These are phyloP conservation scores for Ustilago xerochloae DNA, from an alignment of 1,284 basidiomycete species.

Conservation along the genomic window DNA sequence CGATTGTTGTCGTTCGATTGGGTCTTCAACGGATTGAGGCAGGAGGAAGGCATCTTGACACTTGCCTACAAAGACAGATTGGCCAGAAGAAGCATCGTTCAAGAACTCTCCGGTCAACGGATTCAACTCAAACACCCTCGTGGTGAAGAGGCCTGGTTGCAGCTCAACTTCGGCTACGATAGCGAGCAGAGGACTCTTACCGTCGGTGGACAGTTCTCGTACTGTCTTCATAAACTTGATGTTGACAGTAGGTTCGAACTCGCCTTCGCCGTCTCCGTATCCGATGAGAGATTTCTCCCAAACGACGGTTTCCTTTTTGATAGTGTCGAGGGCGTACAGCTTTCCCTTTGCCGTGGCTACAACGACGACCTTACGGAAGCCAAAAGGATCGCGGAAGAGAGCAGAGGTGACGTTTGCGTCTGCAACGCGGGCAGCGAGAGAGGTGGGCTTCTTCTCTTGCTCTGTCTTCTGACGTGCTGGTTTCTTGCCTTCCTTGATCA, in stretches of 20 bases:
- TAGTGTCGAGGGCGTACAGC: constrained; percentile 83
- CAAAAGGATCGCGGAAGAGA: constrained; percentile 77
- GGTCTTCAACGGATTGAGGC: constrained; percentile 41
- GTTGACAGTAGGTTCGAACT: constrained; percentile 47
- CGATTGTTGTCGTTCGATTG: constrained; percentile 69
- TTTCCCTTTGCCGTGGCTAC: constrained; percentile 80
- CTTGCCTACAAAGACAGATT: constrained; percentile 44
- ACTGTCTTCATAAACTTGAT: constrained; percentile 58
- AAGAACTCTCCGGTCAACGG: constrained; percentile 62
- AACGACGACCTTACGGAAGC: constrained; percentile 86
- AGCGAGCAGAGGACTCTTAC: constrained; percentile 50
- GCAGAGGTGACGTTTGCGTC: constrained; percentile 36
- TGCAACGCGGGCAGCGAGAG: constrained; percentile 51
- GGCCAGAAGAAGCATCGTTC: constrained; percentile 41
- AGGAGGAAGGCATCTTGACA: constrained; percentile 57
- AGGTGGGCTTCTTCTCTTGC: constrained; percentile 34
- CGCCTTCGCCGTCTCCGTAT: constrained; percentile 62
- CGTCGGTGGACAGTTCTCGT: constrained; percentile 53
- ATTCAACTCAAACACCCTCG: constrained; percentile 64
- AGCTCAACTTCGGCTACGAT: constrained; percentile 61
- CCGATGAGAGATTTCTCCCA: constrained; percentile 66
- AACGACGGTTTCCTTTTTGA: constrained; percentile 69
- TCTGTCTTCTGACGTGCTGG: constrained; percentile 28
- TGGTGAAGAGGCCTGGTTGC: constrained; percentile 38
- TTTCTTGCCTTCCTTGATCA: constrained; percentile 44